Base-by-base conservation (phyloP, 1,284 basidiomycete species). In the Ganoderma lucidum region DNA sequence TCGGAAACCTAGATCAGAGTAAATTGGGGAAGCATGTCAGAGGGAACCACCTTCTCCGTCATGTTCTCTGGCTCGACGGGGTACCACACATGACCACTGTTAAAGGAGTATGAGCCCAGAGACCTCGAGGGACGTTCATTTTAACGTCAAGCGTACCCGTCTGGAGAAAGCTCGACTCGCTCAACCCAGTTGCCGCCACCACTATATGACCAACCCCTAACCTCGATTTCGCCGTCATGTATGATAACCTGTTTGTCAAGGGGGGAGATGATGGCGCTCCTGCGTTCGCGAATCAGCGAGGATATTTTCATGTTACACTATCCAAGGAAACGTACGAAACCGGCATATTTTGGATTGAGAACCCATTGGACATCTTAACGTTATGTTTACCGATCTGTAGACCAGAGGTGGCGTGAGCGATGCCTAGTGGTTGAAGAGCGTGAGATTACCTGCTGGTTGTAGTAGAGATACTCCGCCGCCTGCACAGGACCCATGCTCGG, bases 151-250 rank as follows among this genome's bases (percentile, higher is more conserved):
- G 75, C 81, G 28, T 64, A 85, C 85, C 86, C 86, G 61, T 88
- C 87, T 1, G 83, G 80, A 37, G 85, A 87, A 35, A 88, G 83
- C 69, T 89, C 87, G 6, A 88, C 86, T 32, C 86, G 78, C 72
- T 88, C 84, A 15, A 87, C 84, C 86, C 86, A 87, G 65, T 87
- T 86, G 14, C 86, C 87, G 9, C 85, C 85, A 1, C 87, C 87
- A 66, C 86, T 87, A 72, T 88, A 88, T 0, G 85, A 82, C 86
- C 86, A 88, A 1, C 86, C 86, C 59, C 80, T 78, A 39, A 87
- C 75, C n/a, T 81, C 78, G 60, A 86, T 81, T 41, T 77, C 80
- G 4, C 86, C 87, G 32, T 85, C 82, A 68, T 88, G 87, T 3
- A 86, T 81, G 63, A 88, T 78, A 1, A 85, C 81, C 44, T 85